phyloP scores from a whole-genome alignment of 345 rosid species.

The Citrus unshiu region DNA sequence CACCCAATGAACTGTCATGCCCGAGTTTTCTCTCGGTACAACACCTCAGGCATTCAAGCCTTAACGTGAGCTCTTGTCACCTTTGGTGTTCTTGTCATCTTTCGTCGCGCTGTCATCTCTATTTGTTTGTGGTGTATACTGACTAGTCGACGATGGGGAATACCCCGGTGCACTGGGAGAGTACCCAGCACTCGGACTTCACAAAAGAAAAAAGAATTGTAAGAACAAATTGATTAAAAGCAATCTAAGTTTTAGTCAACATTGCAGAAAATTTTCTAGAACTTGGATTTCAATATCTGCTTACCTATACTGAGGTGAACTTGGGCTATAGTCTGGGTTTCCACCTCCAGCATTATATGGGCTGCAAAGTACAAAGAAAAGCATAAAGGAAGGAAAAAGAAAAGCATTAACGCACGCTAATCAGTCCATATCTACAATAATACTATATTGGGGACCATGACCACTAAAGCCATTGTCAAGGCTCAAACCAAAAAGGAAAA shows the following conservation, averaged over 20 bases:
- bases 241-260: not conserved
- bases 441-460: not conserved
- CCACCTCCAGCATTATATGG: slow-evolving; percentile 46
- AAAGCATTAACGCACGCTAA: not conserved
- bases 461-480: not conserved
- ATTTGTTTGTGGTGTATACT: slow-evolving; percentile 49
- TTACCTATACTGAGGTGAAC: slow-evolving; percentile 59
- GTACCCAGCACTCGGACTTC: slow-evolving; percentile 58
- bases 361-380: slow-evolving; percentile 19
- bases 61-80: slow-evolving; percentile 17
- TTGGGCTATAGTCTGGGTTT: slow-evolving; percentile 52
- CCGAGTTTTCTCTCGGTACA: not conserved
- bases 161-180: slow-evolving; percentile 66
- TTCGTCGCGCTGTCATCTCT: slow-evolving; percentile 38
- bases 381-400: not conserved
- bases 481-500: not conserved
- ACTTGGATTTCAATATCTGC: not conserved
- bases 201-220: not conserved
- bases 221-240: not conserved
- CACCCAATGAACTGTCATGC: not conserved
- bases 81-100: slow-evolving; percentile 27
- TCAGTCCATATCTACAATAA: not conserved
- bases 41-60: not conserved
- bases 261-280: not conserved
- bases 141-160: slow-evolving; percentile 57